Evolutionary conservation across 192 early-diverging fungal genomes (phyloP).

Genomic region (Chytriomyces sp.): DNA sequence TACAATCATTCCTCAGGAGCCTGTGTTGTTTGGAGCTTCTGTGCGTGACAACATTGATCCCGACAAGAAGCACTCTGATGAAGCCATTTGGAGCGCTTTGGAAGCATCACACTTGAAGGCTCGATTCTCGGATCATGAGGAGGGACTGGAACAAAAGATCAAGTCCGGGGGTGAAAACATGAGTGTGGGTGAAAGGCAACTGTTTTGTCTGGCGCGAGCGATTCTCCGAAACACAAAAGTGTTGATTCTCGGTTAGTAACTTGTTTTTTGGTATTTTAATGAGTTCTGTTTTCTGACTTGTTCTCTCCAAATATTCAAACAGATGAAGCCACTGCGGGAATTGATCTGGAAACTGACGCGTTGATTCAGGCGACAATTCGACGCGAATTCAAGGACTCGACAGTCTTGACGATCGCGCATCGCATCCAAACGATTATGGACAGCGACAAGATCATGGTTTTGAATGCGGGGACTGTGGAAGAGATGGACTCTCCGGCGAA

Average conservation of each 20-base stretch:
- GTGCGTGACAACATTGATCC: conserved; percentile 78
- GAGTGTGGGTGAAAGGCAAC: conserved; percentile 73
- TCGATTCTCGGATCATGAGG: conserved; percentile 59
- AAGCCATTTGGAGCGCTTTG: conserved; percentile 72
- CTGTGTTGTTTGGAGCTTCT: conserved; percentile 59
- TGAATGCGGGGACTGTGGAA: conserved; percentile 53
- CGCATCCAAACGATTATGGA: conserved; percentile 53
- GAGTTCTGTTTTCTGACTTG: conserved; percentile 45
- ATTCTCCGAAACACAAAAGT: conserved; percentile 35
- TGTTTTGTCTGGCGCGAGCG: conserved; percentile 33
- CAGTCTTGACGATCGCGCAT: conserved; percentile 76
- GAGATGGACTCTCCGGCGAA: conserved; percentile 69
- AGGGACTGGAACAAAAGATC: conserved; percentile 66
- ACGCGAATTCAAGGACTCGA: conserved; percentile 67
- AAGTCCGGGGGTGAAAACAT: conserved; percentile 78
- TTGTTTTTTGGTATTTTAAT: conserved; percentile 1
- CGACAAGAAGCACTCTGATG: conserved; percentile 40
- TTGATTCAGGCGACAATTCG: conserved; percentile 67
- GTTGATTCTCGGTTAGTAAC: conserved; percentile 4
- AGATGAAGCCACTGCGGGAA: conserved; percentile 71
- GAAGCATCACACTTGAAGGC: conserved; percentile 65
- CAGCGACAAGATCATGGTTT: conserved; percentile 73
- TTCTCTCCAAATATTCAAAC: conserved; percentile 18
- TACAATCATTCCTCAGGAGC: conserved; percentile 93
- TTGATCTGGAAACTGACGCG: conserved; percentile 61